Base-by-base conservation (phyloP, 805 yeast species). In the Sugiyamaella marilandica region DNA sequence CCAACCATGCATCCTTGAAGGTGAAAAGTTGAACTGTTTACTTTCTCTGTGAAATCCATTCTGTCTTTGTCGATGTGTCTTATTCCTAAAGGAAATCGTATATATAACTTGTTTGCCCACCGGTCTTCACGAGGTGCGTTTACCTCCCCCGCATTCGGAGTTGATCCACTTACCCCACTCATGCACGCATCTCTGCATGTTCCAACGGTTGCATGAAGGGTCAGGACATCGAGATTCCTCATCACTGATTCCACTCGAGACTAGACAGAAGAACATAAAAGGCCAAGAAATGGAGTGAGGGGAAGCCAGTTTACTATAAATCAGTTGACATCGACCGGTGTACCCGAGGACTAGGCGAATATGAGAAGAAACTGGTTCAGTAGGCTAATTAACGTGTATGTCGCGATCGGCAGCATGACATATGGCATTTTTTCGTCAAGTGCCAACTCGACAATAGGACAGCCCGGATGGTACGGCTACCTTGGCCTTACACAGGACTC, bases 331-430 rank as follows among this genome's bases (percentile, higher is more conserved):
- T 14, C n/a, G 18, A 5, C 18, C 39, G 8, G 39, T n/a, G 39
- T 16, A 35, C 18, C 18, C 18, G 39, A 14, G 18, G 39, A 5
- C 14, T 39, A 14, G 5, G 9, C n/a, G 21, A 33, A 45, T 10
- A 47, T 47, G 50, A n/a, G 50, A 47, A 33, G 50, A 36, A 47
- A 47, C 44, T 47, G 44, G 50, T 47, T 18, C 29, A 47, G 50
- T 31, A 5, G 50, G 35, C 35, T n/a, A 43, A 44, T 47, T 10
- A 47, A 47, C 33, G 32, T 47, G 5, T 39, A 39, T 24, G 53
- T 46, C n/a, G 49, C 50, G 21, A 14, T 46, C 16, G 53, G 53
- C 10, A 50, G 50, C 16, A 18, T 45, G 50, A 21, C 50, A 7
- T 50, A 44, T 24, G 53, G 53, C 11, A 24, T 45, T 14, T 35